phyloP scores from a whole-genome alignment of 257 asterid genomes.

The Salvia splendens region DNA sequence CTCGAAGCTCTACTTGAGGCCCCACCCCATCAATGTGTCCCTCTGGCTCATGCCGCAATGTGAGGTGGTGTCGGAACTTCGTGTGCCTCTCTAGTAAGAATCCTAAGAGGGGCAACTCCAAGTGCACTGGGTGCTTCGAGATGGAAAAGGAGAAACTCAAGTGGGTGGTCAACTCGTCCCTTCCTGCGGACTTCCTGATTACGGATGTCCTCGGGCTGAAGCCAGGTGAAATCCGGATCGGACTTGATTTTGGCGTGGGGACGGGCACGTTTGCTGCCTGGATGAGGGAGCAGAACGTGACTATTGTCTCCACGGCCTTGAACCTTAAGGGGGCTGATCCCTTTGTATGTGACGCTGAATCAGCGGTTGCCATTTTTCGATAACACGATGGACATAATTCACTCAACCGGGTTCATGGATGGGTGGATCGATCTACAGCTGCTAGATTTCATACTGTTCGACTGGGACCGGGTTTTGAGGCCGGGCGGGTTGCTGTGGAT shows the following conservation, averaged over 20 bases:
- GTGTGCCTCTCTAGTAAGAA: constrained; percentile 80
- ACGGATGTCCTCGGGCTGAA: constrained; percentile 56
- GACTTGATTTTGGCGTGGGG: constrained; percentile 75
- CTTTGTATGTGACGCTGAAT: constrained; percentile 67
- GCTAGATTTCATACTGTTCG: constrained; percentile 77
- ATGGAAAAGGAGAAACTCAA: constrained; percentile 79
- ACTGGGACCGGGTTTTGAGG: constrained; percentile 87
- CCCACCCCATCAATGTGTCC: constrained; percentile 81
- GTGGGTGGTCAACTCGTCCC: constrained; percentile 56
- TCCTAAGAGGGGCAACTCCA: constrained; percentile 64
- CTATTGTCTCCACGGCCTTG: constrained; percentile 68
- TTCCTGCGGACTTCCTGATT: constrained; percentile 52
- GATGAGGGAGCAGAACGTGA: constrained; percentile 77
- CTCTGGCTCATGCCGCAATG: constrained; percentile 72
- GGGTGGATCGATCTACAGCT: constrained; percentile 86
- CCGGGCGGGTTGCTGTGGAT: constrained; percentile 91
- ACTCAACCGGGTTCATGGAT: constrained; percentile 81
- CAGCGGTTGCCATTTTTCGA: constrained; percentile 90
- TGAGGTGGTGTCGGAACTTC: constrained; percentile 76
- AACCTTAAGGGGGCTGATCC: constrained; percentile 81
- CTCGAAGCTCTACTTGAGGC: constrained; percentile 70
- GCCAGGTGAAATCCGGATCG: constrained; percentile 68
- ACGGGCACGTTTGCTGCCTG: constrained; percentile 87
- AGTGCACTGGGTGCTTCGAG: constrained; percentile 80
- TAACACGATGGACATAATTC: constrained; percentile 87